Base-by-base conservation (phyloP, 1,284 basidiomycete species). In the Phellopilus nigrolimitatus region DNA sequence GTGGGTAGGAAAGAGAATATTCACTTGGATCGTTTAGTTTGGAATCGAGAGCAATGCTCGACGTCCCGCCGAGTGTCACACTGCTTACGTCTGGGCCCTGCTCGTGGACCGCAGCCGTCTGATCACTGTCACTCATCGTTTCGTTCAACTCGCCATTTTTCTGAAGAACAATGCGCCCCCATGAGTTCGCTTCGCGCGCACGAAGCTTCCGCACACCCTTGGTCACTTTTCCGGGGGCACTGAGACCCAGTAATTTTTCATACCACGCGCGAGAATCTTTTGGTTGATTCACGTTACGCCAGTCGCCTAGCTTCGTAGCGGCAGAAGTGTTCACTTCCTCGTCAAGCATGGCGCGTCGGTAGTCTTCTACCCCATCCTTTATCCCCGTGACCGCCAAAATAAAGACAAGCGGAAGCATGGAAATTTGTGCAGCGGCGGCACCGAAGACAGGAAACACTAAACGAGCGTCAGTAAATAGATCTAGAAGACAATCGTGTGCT, bases 331-430 rank as follows among this genome's bases (percentile, higher is more conserved):
- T 95, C 60, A 95, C 91, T 63, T 94, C 82, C 59, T 97, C 90
- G 65, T 98, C 95, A 40, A 95, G 76, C 3, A 71, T 65, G 3
- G 89, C 88, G 54, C 95, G 81, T 19, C 95, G 83, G 66, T 92
- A 95, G 69, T 98, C 95, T 71, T 98, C 95, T 50, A 97, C 74
- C 9, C 84, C 92, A 66, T 98, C 95, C 68, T 97, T 98, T 71
- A 97, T 82, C 8, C 88, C 94, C 5, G 95, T 97, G 55, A 97
- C 88, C 27, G 74, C 66, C 39, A 98, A 68, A 58, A 98, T 97
- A 66, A 94, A 90, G 15, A 91, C 71, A 17, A 98, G 77, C 0
- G 95, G 95, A 21, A 98, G 70, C 65, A 91, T 88, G 3, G 92
- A 84, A 51, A 93, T 84, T 54, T 88, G 79, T 0, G 92, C 87